Conservation (phyloP, 1,139 yeast genomes). For the Candida neerlandica region DNA sequence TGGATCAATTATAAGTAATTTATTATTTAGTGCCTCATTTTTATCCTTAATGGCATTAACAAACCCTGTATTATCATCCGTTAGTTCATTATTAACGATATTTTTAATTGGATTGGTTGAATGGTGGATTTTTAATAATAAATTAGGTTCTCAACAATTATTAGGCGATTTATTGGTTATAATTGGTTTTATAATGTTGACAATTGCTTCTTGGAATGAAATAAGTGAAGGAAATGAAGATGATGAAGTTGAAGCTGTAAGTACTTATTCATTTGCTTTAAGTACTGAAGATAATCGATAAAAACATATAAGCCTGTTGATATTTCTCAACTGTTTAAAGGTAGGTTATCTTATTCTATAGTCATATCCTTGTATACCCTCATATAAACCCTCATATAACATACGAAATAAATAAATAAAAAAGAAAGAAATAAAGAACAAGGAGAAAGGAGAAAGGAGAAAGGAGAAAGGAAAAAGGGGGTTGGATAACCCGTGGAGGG, state of each 20-base stretch:
- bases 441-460: too few relatives aligned
- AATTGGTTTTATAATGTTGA: slow-evolving; percentile 67
- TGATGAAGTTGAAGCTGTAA: slow-evolving; percentile 51
- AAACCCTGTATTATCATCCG: slow-evolving; percentile 83
- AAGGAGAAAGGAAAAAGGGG: too few relatives aligned
- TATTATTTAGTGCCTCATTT: slow-evolving; percentile 72
- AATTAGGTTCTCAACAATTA: slow-evolving; percentile 49
- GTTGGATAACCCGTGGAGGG: too few relatives aligned
- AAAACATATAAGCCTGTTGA: too few relatives aligned
- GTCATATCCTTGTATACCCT: too few relatives aligned
- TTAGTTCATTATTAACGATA: slow-evolving; percentile 77
- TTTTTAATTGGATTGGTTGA: slow-evolving; percentile 80
- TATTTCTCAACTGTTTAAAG: too few relatives aligned
- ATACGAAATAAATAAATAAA: too few relatives aligned
- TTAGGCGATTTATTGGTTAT: slow-evolving; percentile 62
- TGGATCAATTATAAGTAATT: slow-evolving; percentile 61
- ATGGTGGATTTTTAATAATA: slow-evolving; percentile 67
- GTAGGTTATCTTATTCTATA: too few relatives aligned
- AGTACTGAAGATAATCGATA: slow-evolving; percentile 25
- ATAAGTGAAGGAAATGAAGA: slow-evolving; percentile 65
- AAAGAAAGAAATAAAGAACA: too few relatives aligned
- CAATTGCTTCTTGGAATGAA: slow-evolving; percentile 76
- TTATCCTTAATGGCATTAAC: slow-evolving; percentile 82
- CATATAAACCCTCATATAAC: too few relatives aligned
- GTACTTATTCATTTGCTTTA: slow-evolving; percentile 48